Base-by-base conservation (phyloP, 2,329 filamentous ascomycete species). In the Hypoxylon sp. region DNA sequence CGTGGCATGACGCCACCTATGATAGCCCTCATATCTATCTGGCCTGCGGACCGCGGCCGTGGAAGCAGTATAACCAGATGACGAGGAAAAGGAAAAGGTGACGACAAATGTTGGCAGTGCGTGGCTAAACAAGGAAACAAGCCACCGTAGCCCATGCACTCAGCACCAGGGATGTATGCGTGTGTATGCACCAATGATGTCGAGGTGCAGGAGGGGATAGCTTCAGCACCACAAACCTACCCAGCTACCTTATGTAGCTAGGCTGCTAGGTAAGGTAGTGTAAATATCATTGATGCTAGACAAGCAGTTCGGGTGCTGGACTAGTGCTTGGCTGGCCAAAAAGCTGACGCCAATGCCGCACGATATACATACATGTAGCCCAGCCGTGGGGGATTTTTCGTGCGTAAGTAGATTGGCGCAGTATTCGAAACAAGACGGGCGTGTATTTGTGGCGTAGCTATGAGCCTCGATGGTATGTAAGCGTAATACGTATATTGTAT, bases 81-180 rank as follows among this genome's bases (percentile, higher is more conserved):
- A 68, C 54, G 66, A 70, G 46, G 51, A 19, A 34, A 37, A 70
- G 46, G 51, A 19, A 34, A 37, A 16, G 50, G 30, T 61, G 57
- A 62, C 56, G 55, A 65, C 56, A 63, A 57, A 54, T 45, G 58
- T 43, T 59, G 57, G 65, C 52, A 62, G 61, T 64, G 65, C 64
- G 70, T 72, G 70, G 70, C 70, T 72, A 67, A 68, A 66, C 63
- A 70, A 48, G 64, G 64, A 63, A 69, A 70, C 59, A 71, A 72
- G 70, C 70, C 70, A 70, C 69, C 48, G 47, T 69, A 34, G 68
- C 66, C 61, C 62, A 64, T 62, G 60, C 54, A 27, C 25, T 47
- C 48, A 32, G 41, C 43, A 30, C 21, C 43, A 56, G 25, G 46
- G 27, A 32, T 59, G 21, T 54, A 58, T 58, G 50, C 53, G 47